Conservation (phyloP, 2,329 filamentous ascomycete genomes). For the Talaromyces islandicus region DNA sequence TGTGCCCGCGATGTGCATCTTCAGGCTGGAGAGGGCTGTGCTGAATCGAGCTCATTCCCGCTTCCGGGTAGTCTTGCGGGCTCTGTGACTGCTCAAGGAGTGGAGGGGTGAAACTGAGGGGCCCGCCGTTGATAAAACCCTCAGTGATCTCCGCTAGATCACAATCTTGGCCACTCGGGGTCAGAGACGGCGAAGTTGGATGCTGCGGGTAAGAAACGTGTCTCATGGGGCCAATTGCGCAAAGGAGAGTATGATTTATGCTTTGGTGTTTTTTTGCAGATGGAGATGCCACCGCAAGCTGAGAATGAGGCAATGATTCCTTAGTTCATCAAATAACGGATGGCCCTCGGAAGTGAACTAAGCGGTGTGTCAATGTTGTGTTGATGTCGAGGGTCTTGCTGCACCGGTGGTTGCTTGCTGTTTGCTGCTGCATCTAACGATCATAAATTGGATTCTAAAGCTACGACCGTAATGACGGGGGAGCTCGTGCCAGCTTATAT, state of each 20-base stretch:
- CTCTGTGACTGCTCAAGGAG: not conserved
- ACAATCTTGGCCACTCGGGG: conserved; percentile 10
- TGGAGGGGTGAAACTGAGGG: conserved; percentile 7
- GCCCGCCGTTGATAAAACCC: conserved; percentile 9
- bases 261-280: not conserved
- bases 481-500: not conserved
- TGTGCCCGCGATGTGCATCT: not conserved
- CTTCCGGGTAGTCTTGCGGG: not conserved
- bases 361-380: not conserved
- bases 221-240: conserved; percentile 9
- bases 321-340: not conserved
- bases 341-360: not conserved
- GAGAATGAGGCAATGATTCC: not conserved
- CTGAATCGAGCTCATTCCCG: conserved; percentile 4
- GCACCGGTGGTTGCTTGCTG: not conserved
- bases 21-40: not conserved
- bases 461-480: not conserved
- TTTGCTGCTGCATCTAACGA: not conserved
- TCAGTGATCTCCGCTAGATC: conserved; percentile 12
- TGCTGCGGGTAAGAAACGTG: conserved; percentile 7
- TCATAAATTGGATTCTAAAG: not conserved
- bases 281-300: not conserved
- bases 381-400: not conserved
- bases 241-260: not conserved
- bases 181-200: conserved; percentile 10